Conservation (phyloP, 768 basidiomycete genomes). For the Phlegmacium glaucopus region DNA sequence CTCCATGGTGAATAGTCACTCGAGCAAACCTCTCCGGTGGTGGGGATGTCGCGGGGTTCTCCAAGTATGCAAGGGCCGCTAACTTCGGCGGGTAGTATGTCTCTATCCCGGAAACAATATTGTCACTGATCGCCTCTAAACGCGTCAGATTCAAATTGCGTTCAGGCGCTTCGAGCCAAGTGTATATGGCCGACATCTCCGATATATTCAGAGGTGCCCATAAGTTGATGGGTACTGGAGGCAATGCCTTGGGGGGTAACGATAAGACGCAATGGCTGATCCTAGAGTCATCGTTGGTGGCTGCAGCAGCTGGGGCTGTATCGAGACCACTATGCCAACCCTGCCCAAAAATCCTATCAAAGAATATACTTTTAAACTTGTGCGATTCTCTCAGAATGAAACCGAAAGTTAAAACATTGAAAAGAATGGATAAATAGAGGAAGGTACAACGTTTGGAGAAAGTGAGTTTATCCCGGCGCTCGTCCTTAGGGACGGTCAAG, state of each 20-base stretch:
- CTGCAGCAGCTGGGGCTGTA: neutral
- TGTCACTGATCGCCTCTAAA: conserved; percentile 34
- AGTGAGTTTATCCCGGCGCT: too few species aligned
- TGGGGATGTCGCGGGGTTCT: conserved; percentile 20
- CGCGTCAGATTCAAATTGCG: conserved; percentile 47
- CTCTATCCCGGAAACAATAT: conserved; percentile 50
- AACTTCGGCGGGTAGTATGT: conserved; percentile 45
- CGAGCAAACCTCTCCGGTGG: conserved; percentile 41
- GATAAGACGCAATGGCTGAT: conserved; percentile 33
- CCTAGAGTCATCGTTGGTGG: neutral
- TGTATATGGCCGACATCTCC: conserved; percentile 40
- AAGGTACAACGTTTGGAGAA: conserved; percentile 2
- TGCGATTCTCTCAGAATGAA: conserved; percentile 8
- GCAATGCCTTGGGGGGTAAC: conserved; percentile 28
- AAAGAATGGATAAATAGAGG: conserved; percentile 8
- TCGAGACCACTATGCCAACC: neutral
- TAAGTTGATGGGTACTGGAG: conserved; percentile 43
- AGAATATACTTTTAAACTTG: conserved; percentile 6
- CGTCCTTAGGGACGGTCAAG: too few species aligned
- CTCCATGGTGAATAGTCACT: conserved; percentile 51
- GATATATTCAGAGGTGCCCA: conserved; percentile 48
- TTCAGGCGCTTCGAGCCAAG: conserved; percentile 43
- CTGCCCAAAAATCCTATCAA: conserved; percentile 4
- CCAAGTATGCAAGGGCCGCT: conserved; percentile 45
- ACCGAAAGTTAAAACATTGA: conserved; percentile 10